These are phyloP conservation scores for Rhodofomes roseus DNA, from an alignment of 1,284 basidiomycete genomes.

Conservation along the genomic window DNA sequence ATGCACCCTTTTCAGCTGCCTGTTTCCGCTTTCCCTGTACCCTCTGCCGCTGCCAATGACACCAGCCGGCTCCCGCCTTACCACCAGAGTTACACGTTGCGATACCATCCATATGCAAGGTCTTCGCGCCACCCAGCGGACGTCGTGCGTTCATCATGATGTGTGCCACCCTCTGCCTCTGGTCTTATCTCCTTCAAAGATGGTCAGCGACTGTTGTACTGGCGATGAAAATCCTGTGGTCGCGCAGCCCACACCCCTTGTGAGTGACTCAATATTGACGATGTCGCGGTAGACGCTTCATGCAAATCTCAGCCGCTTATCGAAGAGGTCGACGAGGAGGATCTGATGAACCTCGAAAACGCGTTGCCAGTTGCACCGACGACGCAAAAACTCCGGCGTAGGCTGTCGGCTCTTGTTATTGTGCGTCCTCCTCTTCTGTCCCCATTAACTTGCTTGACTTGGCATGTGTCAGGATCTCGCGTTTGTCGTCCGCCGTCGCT, in stretches of 20 bases:
- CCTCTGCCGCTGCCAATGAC: not conserved
- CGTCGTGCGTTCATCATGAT: not conserved
- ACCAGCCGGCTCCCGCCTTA: not conserved
- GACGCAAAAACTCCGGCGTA: not conserved
- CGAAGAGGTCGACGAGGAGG: constrained; percentile 1
- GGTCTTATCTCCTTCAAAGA: not conserved
- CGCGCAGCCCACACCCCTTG: not conserved
- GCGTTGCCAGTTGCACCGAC: not conserved
- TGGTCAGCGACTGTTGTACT: not conserved
- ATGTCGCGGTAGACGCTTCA: not conserved
- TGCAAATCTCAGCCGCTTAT: not conserved
- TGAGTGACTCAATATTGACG: not conserved
- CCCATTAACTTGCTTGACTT: not conserved
- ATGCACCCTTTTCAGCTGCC: not conserved
- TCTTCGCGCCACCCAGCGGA: not conserved
- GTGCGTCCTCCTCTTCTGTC: not conserved
- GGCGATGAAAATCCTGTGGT: not conserved
- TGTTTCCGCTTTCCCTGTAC: not conserved
- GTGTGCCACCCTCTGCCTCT: not conserved
- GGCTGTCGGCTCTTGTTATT: not conserved
- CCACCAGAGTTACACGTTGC: not conserved
- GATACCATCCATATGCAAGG: not conserved
- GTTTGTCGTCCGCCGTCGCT: not conserved
- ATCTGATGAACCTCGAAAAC: not conserved
- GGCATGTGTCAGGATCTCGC: not conserved